Evolutionary conservation across 345 rosid species (phyloP), one percentile per base, ranked within the genome.

Genomic region (Combretum micranthum): DNA sequence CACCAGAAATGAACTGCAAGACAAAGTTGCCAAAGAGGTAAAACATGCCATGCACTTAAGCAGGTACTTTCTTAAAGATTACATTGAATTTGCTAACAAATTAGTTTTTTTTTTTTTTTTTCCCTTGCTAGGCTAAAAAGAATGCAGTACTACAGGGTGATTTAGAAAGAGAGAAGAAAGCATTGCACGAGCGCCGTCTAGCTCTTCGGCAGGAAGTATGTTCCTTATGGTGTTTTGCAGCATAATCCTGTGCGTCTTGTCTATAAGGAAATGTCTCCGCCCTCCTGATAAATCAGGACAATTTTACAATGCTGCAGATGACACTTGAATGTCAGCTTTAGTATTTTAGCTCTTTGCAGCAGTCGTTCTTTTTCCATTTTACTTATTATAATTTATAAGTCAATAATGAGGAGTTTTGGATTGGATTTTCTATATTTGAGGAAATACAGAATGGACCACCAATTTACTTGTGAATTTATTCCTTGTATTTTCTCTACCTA

Each of bases 141-240:
- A 89, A 89, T 75, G 80, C 70, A 43, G 67, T 57, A 69, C 76
- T 93, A 49, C 83, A 77, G 60, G 81, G 78, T 60, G 76, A 64
- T 59, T 53, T 93, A 73, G 85, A 80, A 66, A 69, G 73, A 57
- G 76, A 81, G 69, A 93, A 82, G 79, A 82, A 72, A 65, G 71
- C 75, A 58, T 69, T 89, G 77, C 71, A 75, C 26, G 82, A 71
- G 66, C 83, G 75, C 15, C 92, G 97, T 44, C 70, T 69, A 71
- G 83, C 84, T 64, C 85, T 93, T 55, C 84, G 83, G 71, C 77
- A 74, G 62, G 96, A 82, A 57, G 97, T 93, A 87, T 18, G 85
- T 69, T 73, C 39, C 47, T 22, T 19, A 46, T 25, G 53, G 42
- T 19, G 52, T 16, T 14, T 37, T 52, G 4, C n/a, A 21, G 39